Conservation (phyloP, 1,139 yeast species). For the Pichiaceae sp. region DNA sequence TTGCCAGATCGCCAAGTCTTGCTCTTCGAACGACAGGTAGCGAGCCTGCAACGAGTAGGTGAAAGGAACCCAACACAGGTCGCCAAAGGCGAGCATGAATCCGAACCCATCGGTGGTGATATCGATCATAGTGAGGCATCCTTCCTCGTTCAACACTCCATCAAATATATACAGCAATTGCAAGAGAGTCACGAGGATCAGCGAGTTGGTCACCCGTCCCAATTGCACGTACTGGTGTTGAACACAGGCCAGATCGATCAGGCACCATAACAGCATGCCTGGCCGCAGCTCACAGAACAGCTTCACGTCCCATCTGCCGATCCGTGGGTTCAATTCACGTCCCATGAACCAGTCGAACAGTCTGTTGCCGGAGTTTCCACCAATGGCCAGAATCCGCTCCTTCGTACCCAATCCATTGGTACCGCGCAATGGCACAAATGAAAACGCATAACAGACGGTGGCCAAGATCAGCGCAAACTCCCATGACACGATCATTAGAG, state of each 20-base stretch:
- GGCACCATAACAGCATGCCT: slow-evolving; percentile 80
- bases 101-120: slow-evolving; percentile 96
- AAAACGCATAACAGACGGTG: slow-evolving; percentile 52
- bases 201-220: slow-evolving; percentile 62
- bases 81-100: slow-evolving; percentile 92
- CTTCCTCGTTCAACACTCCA: slow-evolving; percentile 87
- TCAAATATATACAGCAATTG: slow-evolving; percentile 84
- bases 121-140: slow-evolving; percentile 89
- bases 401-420: slow-evolving; percentile 45
- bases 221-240: slow-evolving; percentile 66
- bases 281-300: slow-evolving; percentile 92
- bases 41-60: slow-evolving; percentile 82
- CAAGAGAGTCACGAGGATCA: slow-evolving; percentile 57
- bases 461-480: slow-evolving; percentile 60
- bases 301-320: slow-evolving; percentile 81
- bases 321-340: slow-evolving; percentile 86
- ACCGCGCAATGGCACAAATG: slow-evolving; percentile 49
- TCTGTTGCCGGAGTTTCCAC: slow-evolving; percentile 74
- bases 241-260: slow-evolving; percentile 69
- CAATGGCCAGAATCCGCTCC: slow-evolving; percentile 70
- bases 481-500: slow-evolving; percentile 55
- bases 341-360: slow-evolving; percentile 97
- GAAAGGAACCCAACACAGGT: slow-evolving; percentile 89
- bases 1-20: slow-evolving; percentile 41
- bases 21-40: slow-evolving; percentile 60